A percentile compares a stretch with the other conserved stretches of the same genome.
These are phyloP conservation scores for Silene noctiflora DNA, from an alignment of 179 eudicot genomes.

Conservation along the genomic window DNA sequence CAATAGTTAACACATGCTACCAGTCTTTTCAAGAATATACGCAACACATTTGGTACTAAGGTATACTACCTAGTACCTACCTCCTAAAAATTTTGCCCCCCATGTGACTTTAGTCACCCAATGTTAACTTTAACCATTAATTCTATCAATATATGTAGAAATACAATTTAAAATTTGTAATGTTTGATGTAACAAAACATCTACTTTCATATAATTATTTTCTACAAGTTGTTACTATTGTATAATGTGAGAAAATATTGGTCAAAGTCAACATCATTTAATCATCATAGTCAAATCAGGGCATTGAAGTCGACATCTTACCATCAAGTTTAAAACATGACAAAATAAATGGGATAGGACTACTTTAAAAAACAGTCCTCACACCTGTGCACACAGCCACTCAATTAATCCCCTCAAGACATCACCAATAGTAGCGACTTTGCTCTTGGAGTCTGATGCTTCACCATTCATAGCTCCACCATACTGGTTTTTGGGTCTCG, in stretches of 20 bases:
- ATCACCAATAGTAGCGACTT: slow-evolving; percentile 57
- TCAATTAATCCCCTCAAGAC: slow-evolving; percentile 79
- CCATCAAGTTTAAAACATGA: not conserved
- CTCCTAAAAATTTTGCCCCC: too few species aligned
- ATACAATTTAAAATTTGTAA: too few species aligned
- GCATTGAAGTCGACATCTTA: not conserved
- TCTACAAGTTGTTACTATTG: too few species aligned
- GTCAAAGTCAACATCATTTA: too few species aligned
- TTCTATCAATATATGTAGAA: too few species aligned
- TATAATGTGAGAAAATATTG: not conserved
- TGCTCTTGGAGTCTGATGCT: slow-evolving; percentile 64
- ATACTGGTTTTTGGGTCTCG: slow-evolving; percentile 62
- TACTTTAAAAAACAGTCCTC: slow-evolving; percentile 1
- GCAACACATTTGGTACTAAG: not conserved
- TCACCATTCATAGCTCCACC: slow-evolving; percentile 55
- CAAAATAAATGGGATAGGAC: not conserved
- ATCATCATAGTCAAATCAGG: too few species aligned
- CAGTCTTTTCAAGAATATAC: slow-evolving; percentile 5
- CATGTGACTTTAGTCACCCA: too few species aligned
- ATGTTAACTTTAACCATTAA: too few species aligned
- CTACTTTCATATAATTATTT: too few species aligned
- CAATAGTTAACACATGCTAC: not conserved
- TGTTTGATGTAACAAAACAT: too few species aligned
- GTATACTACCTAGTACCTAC: not conserved
- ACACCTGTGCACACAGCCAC: slow-evolving; percentile 91